Percentiles rank a stretch among this genome's conserved stretches.
phyloP scores from a whole-genome alignment of 495 filamentous ascomycete genomes.

The Extremus antarcticus region DNA sequence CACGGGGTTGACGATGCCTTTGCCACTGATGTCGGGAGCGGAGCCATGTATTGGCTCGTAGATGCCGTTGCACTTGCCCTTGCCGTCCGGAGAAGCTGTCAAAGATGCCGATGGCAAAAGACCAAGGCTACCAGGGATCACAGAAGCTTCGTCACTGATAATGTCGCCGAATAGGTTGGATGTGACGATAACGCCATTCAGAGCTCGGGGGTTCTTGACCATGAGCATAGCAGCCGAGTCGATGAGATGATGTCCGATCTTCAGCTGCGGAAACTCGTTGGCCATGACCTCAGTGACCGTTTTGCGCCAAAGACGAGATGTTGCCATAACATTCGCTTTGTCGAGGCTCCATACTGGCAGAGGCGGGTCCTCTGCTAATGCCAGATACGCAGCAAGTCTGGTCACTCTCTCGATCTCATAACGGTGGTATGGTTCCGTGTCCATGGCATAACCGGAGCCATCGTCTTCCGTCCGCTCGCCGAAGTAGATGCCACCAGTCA shows the following conservation, averaged over 20 bases:
- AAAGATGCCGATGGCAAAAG: constrained; percentile 83
- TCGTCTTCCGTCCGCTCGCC: constrained; percentile 84
- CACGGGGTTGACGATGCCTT: constrained; percentile 74
- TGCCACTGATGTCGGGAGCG: constrained; percentile 68
- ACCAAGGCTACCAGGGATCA: constrained; percentile 87
- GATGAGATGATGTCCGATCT: constrained; percentile 82
- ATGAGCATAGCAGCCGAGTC: constrained; percentile 95
- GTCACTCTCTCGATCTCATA: constrained; percentile 84
- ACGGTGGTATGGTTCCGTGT: constrained; percentile 84
- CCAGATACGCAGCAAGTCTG: constrained; percentile 71
- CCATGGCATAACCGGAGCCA: constrained; percentile 64
- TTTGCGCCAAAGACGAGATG: constrained; percentile 81
- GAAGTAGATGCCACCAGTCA: constrained; percentile 96
- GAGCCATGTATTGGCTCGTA: constrained; percentile 96
- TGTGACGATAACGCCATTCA: constrained; percentile 89
- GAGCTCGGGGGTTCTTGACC: constrained; percentile 82
- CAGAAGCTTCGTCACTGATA: constrained; percentile 90
- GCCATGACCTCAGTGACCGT: constrained; percentile 68
- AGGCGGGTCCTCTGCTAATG: constrained; percentile 67
- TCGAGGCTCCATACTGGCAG: constrained; percentile 80
- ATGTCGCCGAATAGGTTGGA: constrained; percentile 97
- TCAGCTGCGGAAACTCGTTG: constrained; percentile 80
- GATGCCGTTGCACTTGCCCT: constrained; percentile 67
- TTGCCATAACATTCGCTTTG: constrained; percentile 96
- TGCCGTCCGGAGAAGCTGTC: constrained; percentile 73